Evolutionary conservation across 176 grass and related monocot species (phyloP).

Genomic region (Musa acuminata): DNA sequence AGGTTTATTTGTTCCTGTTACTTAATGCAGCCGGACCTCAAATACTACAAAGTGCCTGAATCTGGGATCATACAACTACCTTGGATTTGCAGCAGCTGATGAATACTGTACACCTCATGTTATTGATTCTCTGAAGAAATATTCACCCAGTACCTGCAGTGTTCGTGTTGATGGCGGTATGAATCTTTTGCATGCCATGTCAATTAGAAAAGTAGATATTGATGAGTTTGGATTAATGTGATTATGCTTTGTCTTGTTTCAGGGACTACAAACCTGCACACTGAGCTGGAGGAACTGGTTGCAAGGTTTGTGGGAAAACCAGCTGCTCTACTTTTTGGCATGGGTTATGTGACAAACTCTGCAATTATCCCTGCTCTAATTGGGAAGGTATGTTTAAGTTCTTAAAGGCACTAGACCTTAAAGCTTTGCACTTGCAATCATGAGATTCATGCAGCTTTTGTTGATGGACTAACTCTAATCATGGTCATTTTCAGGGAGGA

Average conservation of each 20-base stretch:
- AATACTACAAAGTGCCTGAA: slow-evolving; percentile 74
- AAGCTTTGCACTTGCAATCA: neutral
- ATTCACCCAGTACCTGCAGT: slow-evolving; percentile 71
- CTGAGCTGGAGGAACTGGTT: slow-evolving; percentile 51
- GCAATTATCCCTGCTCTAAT: slow-evolving; percentile 58
- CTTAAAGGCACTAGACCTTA: neutral
- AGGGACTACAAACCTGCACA: slow-evolving; percentile 67
- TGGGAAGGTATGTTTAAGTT: slow-evolving; percentile 48
- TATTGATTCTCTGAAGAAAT: slow-evolving; percentile 68
- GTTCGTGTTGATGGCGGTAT: slow-evolving; percentile 59
- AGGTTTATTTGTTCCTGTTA: neutral
- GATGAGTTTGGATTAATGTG: neutral
- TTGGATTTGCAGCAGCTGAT: slow-evolving; percentile 83
- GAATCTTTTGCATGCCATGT: slow-evolving; percentile 4
- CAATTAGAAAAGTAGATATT: neutral
- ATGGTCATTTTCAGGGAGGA: slow-evolving; percentile 41
- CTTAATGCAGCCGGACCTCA: slow-evolving; percentile 36
- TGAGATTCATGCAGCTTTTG: neutral
- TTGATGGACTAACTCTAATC: neutral
- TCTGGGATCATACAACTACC: slow-evolving; percentile 81
- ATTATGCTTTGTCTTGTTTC: slow-evolving; percentile 14
- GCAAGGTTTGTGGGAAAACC: slow-evolving; percentile 74
- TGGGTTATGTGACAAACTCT: slow-evolving; percentile 85
- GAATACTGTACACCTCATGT: slow-evolving; percentile 79
- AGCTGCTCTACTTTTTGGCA: slow-evolving; percentile 62